Evolutionary conservation across 805 yeast species (phyloP), one percentile per base, ranked within the genome.

Genomic region (Candida mattraensis): DNA sequence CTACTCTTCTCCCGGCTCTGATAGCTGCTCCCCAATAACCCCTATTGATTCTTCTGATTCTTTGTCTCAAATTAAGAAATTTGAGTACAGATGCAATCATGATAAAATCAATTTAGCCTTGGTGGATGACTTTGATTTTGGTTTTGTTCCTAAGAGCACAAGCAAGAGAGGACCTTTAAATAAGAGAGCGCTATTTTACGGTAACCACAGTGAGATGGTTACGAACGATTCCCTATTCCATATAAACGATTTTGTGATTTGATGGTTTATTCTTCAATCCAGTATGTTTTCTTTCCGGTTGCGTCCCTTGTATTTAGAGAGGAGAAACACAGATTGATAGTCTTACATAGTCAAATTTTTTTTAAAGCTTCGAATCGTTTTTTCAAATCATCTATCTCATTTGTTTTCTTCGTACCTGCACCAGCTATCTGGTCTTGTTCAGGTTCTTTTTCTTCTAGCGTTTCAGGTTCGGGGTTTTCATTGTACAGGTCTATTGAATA

Each of bases 361-460:
- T 79, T 84, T 44, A 88, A 44, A 5, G 61, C 60, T 14, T 54
- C 51, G 32, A 59, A 58, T 14, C 64, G 28, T 28, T 53, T 40
- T 32, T 57, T 59, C n/a, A 59, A 39, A 18, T 54, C 62, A 25
- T 58, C 61, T 6, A 59, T 43, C n/a, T 48, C 58, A 35, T 33
- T 37, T 1, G 40, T 27, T 18, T 42, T 5, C 20, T 16, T 23
- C 2, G 17, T 10, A 6, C 18, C 24, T 26, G 15, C 41, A 15
- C 27, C 39, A 14, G 22, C 38, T 12, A 30, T 28, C 19, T 18
- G 41, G 7, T 32, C 39, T 13, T 30, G 43, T 3, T 32, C 33
- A 4, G 35, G 29, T 9, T 30, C 42, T 4, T 19, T 39, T 9
- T 15, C 28, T 6, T 25, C 37, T 4, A 28, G 33, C 5, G 30